These are phyloP conservation scores for Candida sojae DNA, from an alignment of 1,139 yeast genomes.

Conservation along the genomic window DNA sequence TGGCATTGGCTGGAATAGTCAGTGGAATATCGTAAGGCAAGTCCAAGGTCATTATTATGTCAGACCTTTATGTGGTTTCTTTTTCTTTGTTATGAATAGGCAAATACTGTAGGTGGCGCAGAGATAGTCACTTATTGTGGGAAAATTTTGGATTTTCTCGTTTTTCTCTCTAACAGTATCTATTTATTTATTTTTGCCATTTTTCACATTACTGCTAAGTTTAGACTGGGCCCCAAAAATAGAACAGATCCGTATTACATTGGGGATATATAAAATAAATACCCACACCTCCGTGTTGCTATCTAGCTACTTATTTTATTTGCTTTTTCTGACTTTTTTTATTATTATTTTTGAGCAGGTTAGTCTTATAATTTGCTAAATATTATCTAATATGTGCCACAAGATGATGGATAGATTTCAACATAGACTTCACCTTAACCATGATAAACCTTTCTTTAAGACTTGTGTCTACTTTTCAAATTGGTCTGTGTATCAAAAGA, in stretches of 20 bases:
- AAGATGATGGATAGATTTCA: conserved; percentile 12
- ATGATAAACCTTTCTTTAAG: conserved; percentile 13
- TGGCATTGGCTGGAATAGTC: conserved; percentile 21
- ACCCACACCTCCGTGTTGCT: background rate
- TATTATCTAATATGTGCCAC: conserved; percentile 9
- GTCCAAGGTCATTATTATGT: conserved; percentile 13
- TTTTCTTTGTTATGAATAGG: conserved; percentile 3
- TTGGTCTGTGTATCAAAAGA: conserved; percentile 75
- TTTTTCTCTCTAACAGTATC: no score
- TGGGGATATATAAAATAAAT: no score
- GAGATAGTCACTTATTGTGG: no score
- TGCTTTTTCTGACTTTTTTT: no score
- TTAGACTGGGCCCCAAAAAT: background rate
- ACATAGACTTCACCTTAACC: conserved; percentile 6
- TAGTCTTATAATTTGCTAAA: no score
- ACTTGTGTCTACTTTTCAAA: conserved; percentile 42
- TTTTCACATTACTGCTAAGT: background rate
- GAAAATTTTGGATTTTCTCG: no score
- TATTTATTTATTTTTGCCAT: background rate
- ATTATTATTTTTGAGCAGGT: no score
- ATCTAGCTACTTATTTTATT: no score
- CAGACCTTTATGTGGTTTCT: no score
- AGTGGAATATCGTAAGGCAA: conserved; percentile 24
- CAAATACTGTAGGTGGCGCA: no score
- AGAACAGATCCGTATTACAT: no score